Percentiles rank a stretch among this genome's conserved stretches.
phyloP scores from a whole-genome alignment of 306 rosid species.

The Vachellia pachyceras region DNA sequence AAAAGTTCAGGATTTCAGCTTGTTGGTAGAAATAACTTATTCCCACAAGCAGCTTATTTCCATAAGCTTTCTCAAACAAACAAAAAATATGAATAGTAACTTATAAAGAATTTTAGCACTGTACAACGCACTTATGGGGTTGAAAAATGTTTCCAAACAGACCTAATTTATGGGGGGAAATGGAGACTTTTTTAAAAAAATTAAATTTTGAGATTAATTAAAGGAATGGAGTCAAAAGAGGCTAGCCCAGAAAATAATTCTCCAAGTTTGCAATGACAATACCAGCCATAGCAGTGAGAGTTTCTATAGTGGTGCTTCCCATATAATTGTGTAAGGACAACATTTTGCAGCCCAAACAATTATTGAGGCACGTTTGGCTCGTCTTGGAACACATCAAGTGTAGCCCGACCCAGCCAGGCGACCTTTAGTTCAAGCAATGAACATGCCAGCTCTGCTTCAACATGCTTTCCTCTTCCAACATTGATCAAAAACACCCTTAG shows the following conservation, averaged over 20 bases:
- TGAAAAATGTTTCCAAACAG: too few species aligned
- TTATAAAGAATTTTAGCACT: too few species aligned
- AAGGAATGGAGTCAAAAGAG: conserved; percentile 70
- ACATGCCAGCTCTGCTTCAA: conserved; percentile 70
- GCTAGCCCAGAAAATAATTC: conserved; percentile 77
- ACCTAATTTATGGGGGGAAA: too few species aligned
- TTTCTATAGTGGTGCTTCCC: conserved; percentile 74
- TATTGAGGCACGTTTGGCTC: conserved; percentile 83
- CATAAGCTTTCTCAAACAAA: too few species aligned
- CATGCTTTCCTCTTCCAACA: conserved; percentile 82
- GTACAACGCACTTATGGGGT: too few species aligned
- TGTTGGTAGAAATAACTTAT: too few species aligned
- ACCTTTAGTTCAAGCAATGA: conserved; percentile 81
- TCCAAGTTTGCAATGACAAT: conserved; percentile 74
- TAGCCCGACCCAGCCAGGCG: conserved; percentile 86
- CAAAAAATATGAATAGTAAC: too few species aligned
- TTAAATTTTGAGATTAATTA: conserved; percentile 1
- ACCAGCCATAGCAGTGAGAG: conserved; percentile 77
- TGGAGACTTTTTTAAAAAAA: too few species aligned
- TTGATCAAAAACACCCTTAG: conserved; percentile 75
- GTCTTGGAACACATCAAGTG: conserved; percentile 76
- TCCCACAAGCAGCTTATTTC: too few species aligned
- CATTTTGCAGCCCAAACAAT: conserved; percentile 74
- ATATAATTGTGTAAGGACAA: conserved; percentile 77
- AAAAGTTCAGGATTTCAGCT: too few species aligned